Base-by-base conservation (phyloP, 768 basidiomycete genomes). In the Fomitopsis serialis region DNA sequence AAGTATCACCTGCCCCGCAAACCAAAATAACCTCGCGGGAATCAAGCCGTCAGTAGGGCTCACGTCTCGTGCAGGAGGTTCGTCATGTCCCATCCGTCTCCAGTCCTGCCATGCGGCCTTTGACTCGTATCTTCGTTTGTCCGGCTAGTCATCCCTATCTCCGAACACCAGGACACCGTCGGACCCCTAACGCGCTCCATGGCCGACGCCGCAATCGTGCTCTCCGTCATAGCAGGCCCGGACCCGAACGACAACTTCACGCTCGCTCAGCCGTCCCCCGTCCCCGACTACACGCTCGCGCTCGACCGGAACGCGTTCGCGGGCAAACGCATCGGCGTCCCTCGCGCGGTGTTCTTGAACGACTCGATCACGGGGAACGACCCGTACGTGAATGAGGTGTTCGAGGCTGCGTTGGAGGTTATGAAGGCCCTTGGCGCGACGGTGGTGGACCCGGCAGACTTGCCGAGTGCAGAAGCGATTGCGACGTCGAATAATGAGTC, bases 401-500 rank as follows among this genome's bases (percentile, higher is more conserved):
- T 78, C 55, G 60, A 73, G 25, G 59, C 58, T 3, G 66, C 72
- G 1, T 51, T 78, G 23, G 66, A 68, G 23, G 59, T 67, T 13
- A 61, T 78, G 22, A 56, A 67, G 8, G 52, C 52, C 11, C 65
- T 77, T 6, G 78, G 77, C 15, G 75, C 75, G 2, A 68, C 75
- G 1, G 69, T 86, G 1, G 71, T 85, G 9, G 84, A 87, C 58
- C 81, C 82, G 0, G 80, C 81, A 1, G 79, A 85, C 54, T 63
- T 85, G 11, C 76, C 81, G 0, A 75, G 76, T n/a, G 80, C 78
- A 4, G 70, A 76, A 2, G 81, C 80, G 40, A 61, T 72, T 23
- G 58, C 61, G 2, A 76, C 75, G 0, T 73, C 74, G 12, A 57
- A 59, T 15, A 79, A 81, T 51, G 81, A 85, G 61, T 78, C 71